Evolutionary conservation across 345 rosid species (phyloP), one percentile per base, ranked within the genome.

Genomic region (Salix dunnii): DNA sequence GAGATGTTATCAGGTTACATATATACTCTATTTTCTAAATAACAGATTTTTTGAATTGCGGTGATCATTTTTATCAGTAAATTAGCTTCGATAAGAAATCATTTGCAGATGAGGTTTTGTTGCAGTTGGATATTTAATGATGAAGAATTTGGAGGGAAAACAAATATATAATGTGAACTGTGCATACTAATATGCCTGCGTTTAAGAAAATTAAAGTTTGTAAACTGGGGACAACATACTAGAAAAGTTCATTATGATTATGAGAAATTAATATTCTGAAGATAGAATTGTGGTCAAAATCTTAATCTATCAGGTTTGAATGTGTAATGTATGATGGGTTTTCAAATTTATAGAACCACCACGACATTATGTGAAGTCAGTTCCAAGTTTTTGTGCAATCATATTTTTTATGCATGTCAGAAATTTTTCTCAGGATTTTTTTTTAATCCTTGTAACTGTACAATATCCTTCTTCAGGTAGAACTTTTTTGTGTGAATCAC

Each of bases 401-500:
- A 9, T 23, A 35, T 0, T 68, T 23, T 8, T 38, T 36, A 4
- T 9, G 11, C 28, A 18, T 17, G 35, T 20, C 63, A 18, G 67
- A 13, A 49, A 71, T 42, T 43, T 25, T 35, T 23, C 6, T 46
- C 58, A 30, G 65, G 13, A 21, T 25, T 51, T 51, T 20, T 6
- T 51, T 51, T 20, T 51, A 33, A 51, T 20, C 58, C 58, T 51
- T 6, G 20, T 51, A 18, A 51, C 3, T 6, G 10, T 51, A 7
- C 58, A 6, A 51, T 51, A 51, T 51, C 70, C 66, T 81, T 72
- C 43, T 76, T 12, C 88, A 95, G 98, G 97, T 96, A 64, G 99
- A 96, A 87, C 97, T 94, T 75, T 96, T 96, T 87, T 96, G 98
- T 53, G 97, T 96, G 81, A 96, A 96, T 84, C 97, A 96, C 89